phyloP scores from a whole-genome alignment of 2,329 filamentous ascomycete species.

The Phyllosticta citriasiana region DNA sequence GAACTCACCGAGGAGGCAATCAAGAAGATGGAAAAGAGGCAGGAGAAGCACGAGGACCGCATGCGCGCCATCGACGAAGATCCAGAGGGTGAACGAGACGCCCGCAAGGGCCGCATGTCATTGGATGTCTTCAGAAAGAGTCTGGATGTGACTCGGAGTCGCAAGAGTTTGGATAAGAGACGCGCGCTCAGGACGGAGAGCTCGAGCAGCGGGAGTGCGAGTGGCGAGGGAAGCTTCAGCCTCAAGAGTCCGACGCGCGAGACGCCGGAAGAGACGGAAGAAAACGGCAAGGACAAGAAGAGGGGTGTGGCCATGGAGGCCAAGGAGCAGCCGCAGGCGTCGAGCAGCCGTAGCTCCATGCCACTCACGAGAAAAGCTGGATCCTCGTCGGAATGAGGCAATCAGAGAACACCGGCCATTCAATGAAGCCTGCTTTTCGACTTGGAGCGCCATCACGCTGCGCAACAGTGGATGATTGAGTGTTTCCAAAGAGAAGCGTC shows the following conservation, averaged over 20 bases:
- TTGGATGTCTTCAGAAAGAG: neutral
- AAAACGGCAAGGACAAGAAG: neutral
- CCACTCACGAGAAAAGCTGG: neutral
- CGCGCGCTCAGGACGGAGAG: neutral
- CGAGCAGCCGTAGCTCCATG: neutral
- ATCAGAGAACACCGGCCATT: neutral
- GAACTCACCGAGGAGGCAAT: slow-evolving; percentile 57
- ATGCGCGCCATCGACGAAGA: neutral
- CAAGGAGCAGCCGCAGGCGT: neutral
- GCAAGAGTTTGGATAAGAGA: neutral
- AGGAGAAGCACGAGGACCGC: slow-evolving; percentile 6
- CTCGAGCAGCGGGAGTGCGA: neutral
- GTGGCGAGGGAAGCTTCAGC: neutral
- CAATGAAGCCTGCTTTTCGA: neutral
- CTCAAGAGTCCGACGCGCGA: neutral
- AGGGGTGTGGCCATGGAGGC: neutral
- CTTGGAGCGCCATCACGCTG: no score
- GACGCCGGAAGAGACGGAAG: neutral
- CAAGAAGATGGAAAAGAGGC: slow-evolving; percentile 7
- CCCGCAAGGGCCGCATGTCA: neutral
- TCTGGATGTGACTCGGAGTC: neutral
- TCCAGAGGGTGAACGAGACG: neutral
- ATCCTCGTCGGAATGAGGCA: neutral
- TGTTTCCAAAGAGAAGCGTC: no score
- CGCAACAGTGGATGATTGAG: no score